These are phyloP conservation scores for Trypanosoma boissoni DNA, from an alignment of 208 protist species.

Conservation along the genomic window DNA sequence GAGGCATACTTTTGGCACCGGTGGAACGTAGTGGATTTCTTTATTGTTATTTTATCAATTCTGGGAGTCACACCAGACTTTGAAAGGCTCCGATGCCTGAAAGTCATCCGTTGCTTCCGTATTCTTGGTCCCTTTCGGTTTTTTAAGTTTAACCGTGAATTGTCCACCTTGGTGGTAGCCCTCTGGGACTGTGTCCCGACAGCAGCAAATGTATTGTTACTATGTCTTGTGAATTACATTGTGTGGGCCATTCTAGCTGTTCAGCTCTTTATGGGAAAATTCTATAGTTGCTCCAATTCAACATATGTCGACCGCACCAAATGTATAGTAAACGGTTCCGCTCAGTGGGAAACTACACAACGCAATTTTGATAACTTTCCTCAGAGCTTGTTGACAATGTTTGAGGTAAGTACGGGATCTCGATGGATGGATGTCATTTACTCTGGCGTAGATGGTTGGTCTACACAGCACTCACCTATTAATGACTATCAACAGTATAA, in stretches of 20 bases:
- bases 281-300: conserved; percentile 66
- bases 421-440: conserved; percentile 89
- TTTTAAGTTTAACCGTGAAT: conserved; percentile 50
- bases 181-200: conserved; percentile 81
- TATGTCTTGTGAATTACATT: conserved; percentile 90
- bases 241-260: conserved; percentile 92
- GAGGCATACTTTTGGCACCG: conserved; percentile 85
- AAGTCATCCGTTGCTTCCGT: conserved; percentile 83
- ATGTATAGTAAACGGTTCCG: conserved; percentile 29
- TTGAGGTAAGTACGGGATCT: conserved; percentile 89
- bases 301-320: conserved; percentile 37
- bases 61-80: conserved; percentile 46
- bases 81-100: conserved; percentile 65
- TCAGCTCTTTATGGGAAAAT: conserved; percentile 87
- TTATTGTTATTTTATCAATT: conserved; percentile 86
- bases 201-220: conserved; percentile 78
- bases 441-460: conserved; percentile 70
- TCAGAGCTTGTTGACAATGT: conserved; percentile 85
- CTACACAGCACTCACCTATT: conserved; percentile 37
- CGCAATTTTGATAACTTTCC: conserved; percentile 91
- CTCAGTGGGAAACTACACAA: conserved; percentile 37
- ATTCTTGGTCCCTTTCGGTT: conserved; percentile 70
- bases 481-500: conserved; percentile 61
- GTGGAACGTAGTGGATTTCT: conserved; percentile 90
- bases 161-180: conserved; percentile 58